Percentiles rank a stretch among this genome's conserved stretches.
Conservation (phyloP, 2,329 filamentous ascomycete species). For the Dothistroma septosporum region DNA sequence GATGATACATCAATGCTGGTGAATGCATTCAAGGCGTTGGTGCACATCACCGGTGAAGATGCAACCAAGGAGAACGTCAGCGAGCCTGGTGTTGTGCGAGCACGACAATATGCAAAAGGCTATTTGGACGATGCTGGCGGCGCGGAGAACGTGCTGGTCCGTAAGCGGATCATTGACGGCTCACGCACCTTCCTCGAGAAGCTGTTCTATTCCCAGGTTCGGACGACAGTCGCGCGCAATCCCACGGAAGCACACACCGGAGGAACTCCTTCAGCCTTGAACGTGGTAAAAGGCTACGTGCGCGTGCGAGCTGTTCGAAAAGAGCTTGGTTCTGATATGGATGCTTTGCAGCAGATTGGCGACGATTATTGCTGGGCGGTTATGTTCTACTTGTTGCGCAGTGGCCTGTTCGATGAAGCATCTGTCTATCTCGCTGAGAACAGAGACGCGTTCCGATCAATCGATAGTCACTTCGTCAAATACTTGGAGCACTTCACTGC, state of each 20-base stretch:
- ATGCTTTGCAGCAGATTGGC: constrained; percentile 67
- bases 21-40: constrained; percentile 77
- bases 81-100: constrained; percentile 62
- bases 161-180: constrained; percentile 74
- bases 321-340: constrained; percentile 73
- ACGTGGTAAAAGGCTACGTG: constrained; percentile 90
- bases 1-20: constrained; percentile 60
- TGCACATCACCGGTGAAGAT: constrained; percentile 72
- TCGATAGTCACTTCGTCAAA: constrained; percentile 83
- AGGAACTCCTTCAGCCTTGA: constrained; percentile 79
- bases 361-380: constrained; percentile 88
- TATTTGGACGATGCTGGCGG: constrained; percentile 73
- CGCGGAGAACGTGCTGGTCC: constrained; percentile 59
- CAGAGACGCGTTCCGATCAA: constrained; percentile 74
- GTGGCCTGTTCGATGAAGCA: constrained; percentile 79
- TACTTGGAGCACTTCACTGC: constrained; percentile 83
- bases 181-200: constrained; percentile 76
- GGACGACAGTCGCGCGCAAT: constrained; percentile 72
- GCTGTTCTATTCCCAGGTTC: constrained; percentile 73
- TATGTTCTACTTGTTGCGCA: constrained; percentile 84
- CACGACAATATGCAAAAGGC: constrained; percentile 69
- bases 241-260: constrained; percentile 85
- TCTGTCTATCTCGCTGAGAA: constrained; percentile 80
- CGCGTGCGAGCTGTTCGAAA: constrained; percentile 74
- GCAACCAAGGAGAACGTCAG: constrained; percentile 55